Percentiles rank a stretch among this genome's conserved stretches.
phyloP scores from a whole-genome alignment of 495 filamentous ascomycete genomes.

The Ascodesmis nigricans region DNA sequence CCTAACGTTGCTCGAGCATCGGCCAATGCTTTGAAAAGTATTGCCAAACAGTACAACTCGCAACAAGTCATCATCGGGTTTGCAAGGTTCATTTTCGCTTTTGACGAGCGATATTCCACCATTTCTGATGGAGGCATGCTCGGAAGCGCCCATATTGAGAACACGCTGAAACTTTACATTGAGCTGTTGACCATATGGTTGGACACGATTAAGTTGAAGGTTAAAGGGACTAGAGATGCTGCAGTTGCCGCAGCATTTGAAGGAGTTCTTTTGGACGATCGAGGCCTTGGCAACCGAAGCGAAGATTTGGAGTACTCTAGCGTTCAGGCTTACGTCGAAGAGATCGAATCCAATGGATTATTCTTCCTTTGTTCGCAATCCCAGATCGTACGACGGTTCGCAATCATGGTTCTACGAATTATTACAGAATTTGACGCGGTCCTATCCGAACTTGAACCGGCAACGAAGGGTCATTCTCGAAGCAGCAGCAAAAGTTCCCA shows the following conservation, averaged over 20 bases:
- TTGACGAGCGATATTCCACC: slow-evolving; percentile 87
- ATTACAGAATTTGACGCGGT: slow-evolving; percentile 88
- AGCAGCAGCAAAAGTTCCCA: slow-evolving; percentile 4
- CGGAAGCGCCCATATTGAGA: slow-evolving; percentile 84
- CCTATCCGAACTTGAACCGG: slow-evolving; percentile 51
- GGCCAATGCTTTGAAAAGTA: slow-evolving; percentile 78
- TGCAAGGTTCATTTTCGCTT: slow-evolving; percentile 90
- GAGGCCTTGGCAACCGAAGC: slow-evolving; percentile 32
- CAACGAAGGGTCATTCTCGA: slow-evolving; percentile 15
- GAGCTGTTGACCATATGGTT: slow-evolving; percentile 92
- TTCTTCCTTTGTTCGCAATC: slow-evolving; percentile 98
- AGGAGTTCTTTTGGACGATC: slow-evolving; percentile 28
- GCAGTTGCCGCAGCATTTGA: slow-evolving; percentile 39
- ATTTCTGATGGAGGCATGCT: slow-evolving; percentile 98
- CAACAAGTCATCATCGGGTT: slow-evolving; percentile 95
- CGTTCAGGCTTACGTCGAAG: slow-evolving; percentile 79
- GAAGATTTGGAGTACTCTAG: slow-evolving; percentile 70
- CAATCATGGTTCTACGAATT: slow-evolving; percentile 72
- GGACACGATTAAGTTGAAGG: slow-evolving; percentile 78
- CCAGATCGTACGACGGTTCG: slow-evolving; percentile 63
- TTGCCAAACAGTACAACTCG: slow-evolving; percentile 78
- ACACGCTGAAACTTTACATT: slow-evolving; percentile 75
- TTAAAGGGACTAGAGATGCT: slow-evolving; percentile 30
- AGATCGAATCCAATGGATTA: slow-evolving; percentile 90
- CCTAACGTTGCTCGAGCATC: slow-evolving; percentile 81